Evolutionary conservation across 2,329 filamentous ascomycete species (phyloP).

Genomic region (Paracorniculantispora psalliotae): DNA sequence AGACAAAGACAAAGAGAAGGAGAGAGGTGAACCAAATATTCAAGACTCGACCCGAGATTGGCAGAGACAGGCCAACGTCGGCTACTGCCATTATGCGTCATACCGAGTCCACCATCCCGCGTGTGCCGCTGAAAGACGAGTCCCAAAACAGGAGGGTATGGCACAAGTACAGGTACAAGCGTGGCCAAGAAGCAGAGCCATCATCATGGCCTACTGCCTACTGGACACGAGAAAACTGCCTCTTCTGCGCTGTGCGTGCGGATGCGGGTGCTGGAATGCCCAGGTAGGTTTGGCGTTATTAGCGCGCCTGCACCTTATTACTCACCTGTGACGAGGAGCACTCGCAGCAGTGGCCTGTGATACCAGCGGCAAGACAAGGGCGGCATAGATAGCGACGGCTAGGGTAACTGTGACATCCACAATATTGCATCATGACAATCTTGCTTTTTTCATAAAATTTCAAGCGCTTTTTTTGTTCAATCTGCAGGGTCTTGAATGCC

Average conservation of each 20-base stretch:
- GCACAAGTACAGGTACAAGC: neutral
- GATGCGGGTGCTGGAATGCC: neutral
- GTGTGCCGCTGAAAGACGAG: neutral
- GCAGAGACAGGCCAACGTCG: too few species aligned
- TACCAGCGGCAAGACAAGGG: constrained; percentile 1
- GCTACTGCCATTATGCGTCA: constrained; percentile 1
- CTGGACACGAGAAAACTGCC: too few species aligned
- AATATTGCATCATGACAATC: too few species aligned
- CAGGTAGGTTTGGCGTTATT: neutral
- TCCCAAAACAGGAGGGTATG: neutral
- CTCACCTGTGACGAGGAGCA: too few species aligned
- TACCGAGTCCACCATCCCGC: constrained; percentile 4
- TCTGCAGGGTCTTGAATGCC: neutral
- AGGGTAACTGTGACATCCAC: too few species aligned
- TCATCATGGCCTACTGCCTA: too few species aligned
- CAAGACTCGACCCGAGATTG: too few species aligned
- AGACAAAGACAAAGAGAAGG: too few species aligned
- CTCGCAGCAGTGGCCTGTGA: neutral
- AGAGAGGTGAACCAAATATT: too few species aligned
- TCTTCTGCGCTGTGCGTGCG: neutral
- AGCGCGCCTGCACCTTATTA: neutral
- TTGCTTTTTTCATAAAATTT: too few species aligned
- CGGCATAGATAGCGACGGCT: neutral
- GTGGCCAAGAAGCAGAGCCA: neutral
- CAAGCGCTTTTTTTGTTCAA: neutral